These are phyloP conservation scores for Pichia nakasei DNA, from an alignment of 805 yeast genomes.

Conservation along the genomic window DNA sequence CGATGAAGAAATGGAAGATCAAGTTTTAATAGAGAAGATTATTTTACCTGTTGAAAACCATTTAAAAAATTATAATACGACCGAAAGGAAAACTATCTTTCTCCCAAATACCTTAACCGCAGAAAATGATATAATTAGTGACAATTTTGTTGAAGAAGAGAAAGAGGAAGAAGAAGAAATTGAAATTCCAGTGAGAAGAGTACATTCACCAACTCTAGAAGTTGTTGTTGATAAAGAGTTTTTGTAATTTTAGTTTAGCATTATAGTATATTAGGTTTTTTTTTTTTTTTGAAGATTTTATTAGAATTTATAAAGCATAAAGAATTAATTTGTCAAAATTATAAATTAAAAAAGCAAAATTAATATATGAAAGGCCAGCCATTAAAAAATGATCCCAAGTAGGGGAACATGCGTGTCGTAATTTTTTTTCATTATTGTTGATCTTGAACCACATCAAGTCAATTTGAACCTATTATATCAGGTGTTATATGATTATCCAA, in stretches of 20 bases:
- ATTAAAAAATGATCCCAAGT: no score
- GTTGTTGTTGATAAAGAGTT: constrained; percentile 18
- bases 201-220: constrained; percentile 14
- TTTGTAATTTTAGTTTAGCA: constrained; percentile 3
- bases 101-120: constrained; percentile 13
- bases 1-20: no score
- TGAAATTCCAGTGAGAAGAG: constrained; percentile 2
- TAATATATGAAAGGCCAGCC: no score
- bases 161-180: not conserved
- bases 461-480: constrained; percentile 2
- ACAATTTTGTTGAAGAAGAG: not conserved
- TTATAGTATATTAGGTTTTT: not conserved
- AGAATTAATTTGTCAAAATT: not conserved
- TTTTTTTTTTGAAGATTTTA: not conserved
- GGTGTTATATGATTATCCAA: constrained; percentile 10
- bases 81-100: constrained; percentile 18
- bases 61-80: constrained; percentile 22
- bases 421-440: no score
- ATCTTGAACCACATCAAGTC: no score
- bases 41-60: no score
- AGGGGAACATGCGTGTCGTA: no score
- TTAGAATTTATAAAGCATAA: not conserved
- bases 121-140: constrained; percentile 2
- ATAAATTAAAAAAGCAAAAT: not conserved
- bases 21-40: no score